Base-by-base conservation (phyloP, 1,139 yeast genomes). In the Pneumocystis wakefieldiae region DNA sequence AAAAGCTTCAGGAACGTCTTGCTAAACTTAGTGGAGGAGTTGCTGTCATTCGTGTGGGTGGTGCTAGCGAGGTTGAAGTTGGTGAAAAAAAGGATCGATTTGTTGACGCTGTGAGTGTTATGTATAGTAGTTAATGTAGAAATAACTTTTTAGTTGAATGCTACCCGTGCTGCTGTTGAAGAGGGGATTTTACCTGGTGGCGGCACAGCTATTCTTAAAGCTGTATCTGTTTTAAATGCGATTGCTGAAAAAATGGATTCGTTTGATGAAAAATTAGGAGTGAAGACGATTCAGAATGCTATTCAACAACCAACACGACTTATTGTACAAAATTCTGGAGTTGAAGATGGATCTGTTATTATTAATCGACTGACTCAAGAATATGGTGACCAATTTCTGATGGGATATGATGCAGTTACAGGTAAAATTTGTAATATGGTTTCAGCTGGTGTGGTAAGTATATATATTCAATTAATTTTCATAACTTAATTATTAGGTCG, bases 101-200 rank as follows among this genome's bases (percentile, higher is more conserved):
- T 75, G 98, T 94, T 72, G 99, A 92, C 80, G 98, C 99, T 61
- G 83, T 48, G 24, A 19, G 55, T 48, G 24, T 10, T 24, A 24
- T 24, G 12, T 48, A 24, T 48, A 24, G 28, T 4, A 4, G 24
- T 48, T 48, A 24, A 48, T 3, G 3, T 1, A 12, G 8, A 48
- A 7, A 42, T 41, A 17, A 41, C 32, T 8, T 48, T 24, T 2
- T 48, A 48, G 55, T 24, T 92, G 74, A 92, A 94, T 76, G 98
- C 99, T 66, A 94, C 98, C 65, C 90, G 98, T 80, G 98, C 99
- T 70, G 99, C 99, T 68, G 98, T 92, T 68, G 95, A 92, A 79
- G 98, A 92, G 78, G 99, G 99, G 80, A 92, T 94, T 74, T 83
- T 92, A 71, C 98, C 98, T 75, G 99, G 99, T 80, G 99, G 98